Conservation (phyloP, 345 rosid genomes). For the Aquilaria sinensis region DNA sequence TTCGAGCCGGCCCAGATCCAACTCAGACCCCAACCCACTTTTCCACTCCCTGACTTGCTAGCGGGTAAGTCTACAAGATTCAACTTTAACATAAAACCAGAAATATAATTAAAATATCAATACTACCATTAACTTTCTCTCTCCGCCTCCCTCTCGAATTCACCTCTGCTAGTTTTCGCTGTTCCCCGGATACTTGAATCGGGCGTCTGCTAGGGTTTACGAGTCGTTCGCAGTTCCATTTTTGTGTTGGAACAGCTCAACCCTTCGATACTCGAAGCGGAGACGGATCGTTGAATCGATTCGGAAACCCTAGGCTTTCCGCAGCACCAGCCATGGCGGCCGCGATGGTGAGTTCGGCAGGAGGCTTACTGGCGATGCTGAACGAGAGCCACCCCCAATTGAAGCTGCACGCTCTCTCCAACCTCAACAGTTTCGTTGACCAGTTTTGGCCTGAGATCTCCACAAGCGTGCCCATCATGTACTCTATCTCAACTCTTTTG, state of each 20-base stretch:
- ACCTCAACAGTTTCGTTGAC: slow-evolving; percentile 85
- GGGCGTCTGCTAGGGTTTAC: slow-evolving; percentile 4
- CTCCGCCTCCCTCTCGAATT: not conserved
- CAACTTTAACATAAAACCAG: not conserved
- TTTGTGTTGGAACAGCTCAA: too few relatives aligned
- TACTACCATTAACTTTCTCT: not conserved
- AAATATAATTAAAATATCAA: not conserved
- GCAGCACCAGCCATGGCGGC: slow-evolving; percentile 33
- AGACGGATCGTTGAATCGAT: too few relatives aligned
- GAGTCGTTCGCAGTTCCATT: too few relatives aligned
- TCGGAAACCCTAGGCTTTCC: too few relatives aligned
- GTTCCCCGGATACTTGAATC: too few relatives aligned
- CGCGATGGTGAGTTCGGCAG: slow-evolving; percentile 88
- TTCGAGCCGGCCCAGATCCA: not conserved
- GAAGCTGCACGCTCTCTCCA: slow-evolving; percentile 84
- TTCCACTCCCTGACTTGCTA: not conserved
- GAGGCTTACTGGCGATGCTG: slow-evolving; percentile 94
- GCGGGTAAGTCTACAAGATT: not conserved
- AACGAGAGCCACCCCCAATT: slow-evolving; percentile 75
- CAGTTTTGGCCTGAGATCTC: slow-evolving; percentile 99
- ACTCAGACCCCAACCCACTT: not conserved
- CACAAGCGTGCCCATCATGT: slow-evolving; percentile 95
- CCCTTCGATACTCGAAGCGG: too few relatives aligned
- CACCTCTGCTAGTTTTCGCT: not conserved
- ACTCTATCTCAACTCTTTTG: slow-evolving; percentile 11